Base-by-base conservation (phyloP, 495 filamentous ascomycete genomes). In the Saxophila tyrrhenica region DNA sequence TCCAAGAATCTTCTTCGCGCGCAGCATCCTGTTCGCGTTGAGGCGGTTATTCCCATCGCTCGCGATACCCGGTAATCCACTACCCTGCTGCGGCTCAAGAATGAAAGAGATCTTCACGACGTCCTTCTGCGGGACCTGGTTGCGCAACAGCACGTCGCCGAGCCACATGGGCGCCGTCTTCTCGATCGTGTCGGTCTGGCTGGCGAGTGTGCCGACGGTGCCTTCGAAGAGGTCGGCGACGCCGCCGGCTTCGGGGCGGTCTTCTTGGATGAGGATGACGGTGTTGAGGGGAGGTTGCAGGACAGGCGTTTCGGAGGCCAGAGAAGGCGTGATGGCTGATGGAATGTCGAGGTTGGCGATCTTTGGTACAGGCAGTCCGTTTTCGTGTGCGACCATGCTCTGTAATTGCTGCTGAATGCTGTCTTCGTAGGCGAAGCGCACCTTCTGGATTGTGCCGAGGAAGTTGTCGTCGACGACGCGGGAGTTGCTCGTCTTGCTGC, bases 21-120 rank as follows among this genome's bases (percentile, higher is more conserved):
- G 79, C 25, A 98, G 76, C 94, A 98, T 97, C 25, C 92, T 77
- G 64, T 97, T 98, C 25, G 92, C 92, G 65, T 97, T 98, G 54
- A 98, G 76, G 25, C 92, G 81, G 48, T 87, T 85, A 59, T 88
- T 92, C 35, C 83, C 81, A 61, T 52, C 68, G 68, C n/a, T 15
- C 44, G 44, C 48, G 25, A 52, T 57, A 35, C 54, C 50, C 22
- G 58, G 58, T 39, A 61, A 38, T 21, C 13, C 17, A 21, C 39
- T 54, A 2, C 53, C 58, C n/a, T 19, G n/a, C 11, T 82, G 89
- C 10, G 92, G 94, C 63, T 90, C 80, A 47, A 98, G 70, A 15
- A 94, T 77, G 65, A 98, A 98, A 19, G 86, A 87, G 29, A 98
- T 78, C 72, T 97, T 98, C 54, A 89, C 78, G 3, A 88, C 81